A percentile compares a stretch with the other conserved stretches of the same genome.
phyloP scores from a whole-genome alignment of 208 protist genomes.

The Naegleria fowleri region DNA sequence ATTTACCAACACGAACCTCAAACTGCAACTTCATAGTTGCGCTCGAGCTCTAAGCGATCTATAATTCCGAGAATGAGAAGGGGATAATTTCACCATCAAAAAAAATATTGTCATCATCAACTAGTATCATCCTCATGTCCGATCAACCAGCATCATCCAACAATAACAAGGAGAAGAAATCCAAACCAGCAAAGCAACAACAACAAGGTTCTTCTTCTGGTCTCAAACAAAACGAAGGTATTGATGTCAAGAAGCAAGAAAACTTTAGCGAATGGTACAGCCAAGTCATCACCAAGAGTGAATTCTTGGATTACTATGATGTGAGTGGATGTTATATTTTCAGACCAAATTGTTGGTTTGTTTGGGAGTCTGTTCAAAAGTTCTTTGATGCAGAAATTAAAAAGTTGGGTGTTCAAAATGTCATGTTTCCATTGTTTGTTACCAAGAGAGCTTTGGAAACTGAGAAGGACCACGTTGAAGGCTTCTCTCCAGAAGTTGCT shows the following conservation, averaged over 20 bases:
- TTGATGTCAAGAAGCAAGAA: slow-evolving; percentile 60
- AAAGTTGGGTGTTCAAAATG: slow-evolving; percentile 88
- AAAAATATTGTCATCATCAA: not conserved
- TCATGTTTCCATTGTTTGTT: slow-evolving; percentile 98
- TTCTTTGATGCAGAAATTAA: slow-evolving; percentile 71
- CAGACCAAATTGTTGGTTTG: slow-evolving; percentile 88
- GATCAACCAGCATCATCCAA: not conserved
- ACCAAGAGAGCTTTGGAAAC: slow-evolving; percentile 82
- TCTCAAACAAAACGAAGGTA: not conserved
- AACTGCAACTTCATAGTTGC: no score
- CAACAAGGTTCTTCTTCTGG: not conserved
- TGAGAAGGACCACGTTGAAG: slow-evolving; percentile 97
- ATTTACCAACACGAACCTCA: no score
- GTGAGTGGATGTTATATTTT: slow-evolving; percentile 84
- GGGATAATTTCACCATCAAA: not conserved
- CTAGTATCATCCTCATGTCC: not conserved
- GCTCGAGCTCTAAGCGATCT: no score
- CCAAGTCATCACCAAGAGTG: slow-evolving; percentile 89
- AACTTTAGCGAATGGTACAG: slow-evolving; percentile 94
- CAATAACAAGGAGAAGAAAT: not conserved
- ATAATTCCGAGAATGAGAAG: no score
- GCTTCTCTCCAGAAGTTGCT: slow-evolving; percentile 94
- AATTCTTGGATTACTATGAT: slow-evolving; percentile 99
- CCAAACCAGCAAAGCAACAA: not conserved
- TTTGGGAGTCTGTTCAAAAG: slow-evolving; percentile 91